A percentile compares a stretch with the other conserved stretches of the same genome.
Conservation (phyloP, 805 yeast species). For the Limtongia smithiae region DNA sequence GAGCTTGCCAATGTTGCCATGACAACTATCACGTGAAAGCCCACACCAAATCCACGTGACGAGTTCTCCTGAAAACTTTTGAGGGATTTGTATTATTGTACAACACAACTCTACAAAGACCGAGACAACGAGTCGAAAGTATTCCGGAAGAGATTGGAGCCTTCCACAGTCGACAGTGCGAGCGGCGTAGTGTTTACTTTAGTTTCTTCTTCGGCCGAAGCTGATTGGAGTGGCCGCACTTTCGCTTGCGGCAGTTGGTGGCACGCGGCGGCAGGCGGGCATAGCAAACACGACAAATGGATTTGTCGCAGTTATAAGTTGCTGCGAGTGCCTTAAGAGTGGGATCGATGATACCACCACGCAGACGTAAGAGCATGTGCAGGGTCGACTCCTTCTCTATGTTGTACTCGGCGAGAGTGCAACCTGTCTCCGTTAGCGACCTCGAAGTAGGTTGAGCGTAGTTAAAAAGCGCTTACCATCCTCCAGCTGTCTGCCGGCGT, state of each 20-base stretch:
- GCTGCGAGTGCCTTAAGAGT: constrained; percentile 98
- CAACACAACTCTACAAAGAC: not conserved
- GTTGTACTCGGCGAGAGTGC: constrained; percentile 99
- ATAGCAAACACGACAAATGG: constrained; percentile 99
- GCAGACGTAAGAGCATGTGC: constrained; percentile 92
- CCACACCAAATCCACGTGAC: too few species aligned
- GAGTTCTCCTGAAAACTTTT: too few species aligned
- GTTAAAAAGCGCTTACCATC: constrained; percentile 41
- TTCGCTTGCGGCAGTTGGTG: constrained; percentile 99
- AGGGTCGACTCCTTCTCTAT: constrained; percentile 99
- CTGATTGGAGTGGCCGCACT: constrained; percentile 99
- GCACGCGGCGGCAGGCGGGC: constrained; percentile 99
- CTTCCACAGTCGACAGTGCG: too few species aligned
- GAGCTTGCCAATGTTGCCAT: not conserved
- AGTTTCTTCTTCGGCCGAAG: constrained; percentile 79
- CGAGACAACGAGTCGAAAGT: not conserved
- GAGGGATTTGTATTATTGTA: too few species aligned
- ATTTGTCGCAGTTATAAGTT: constrained; percentile 99
- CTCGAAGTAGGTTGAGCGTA: not conserved
- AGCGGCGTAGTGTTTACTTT: constrained; percentile 54
- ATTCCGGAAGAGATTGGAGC: too few species aligned
- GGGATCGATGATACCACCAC: constrained; percentile 99
- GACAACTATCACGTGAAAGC: not conserved
- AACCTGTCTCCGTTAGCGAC: constrained; percentile 49
- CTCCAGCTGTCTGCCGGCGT: constrained; percentile 99